Conservation (phyloP, 2,329 filamentous ascomycete genomes). For the Aspergillus calidoustus region DNA sequence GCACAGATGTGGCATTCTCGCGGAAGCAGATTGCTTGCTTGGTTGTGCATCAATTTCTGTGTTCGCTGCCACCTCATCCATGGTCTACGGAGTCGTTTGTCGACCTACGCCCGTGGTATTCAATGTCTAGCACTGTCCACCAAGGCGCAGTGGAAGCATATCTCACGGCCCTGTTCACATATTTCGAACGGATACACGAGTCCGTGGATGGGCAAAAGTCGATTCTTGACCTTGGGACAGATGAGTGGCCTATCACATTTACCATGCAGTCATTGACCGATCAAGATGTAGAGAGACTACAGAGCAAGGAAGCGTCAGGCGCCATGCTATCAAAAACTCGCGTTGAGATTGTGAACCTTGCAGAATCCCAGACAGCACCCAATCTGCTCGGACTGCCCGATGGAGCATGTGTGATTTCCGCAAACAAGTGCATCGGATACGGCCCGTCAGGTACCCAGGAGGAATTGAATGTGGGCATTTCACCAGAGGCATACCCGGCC, state of each 20-base stretch:
- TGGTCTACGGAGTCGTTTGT: conserved; percentile 7
- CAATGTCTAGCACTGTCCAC: conserved; percentile 1
- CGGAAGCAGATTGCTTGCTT: conserved; percentile 2
- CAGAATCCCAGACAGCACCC: conserved; percentile 1
- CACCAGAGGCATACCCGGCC: background rate
- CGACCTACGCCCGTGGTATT: conserved; percentile 5
- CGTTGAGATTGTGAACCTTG: background rate
- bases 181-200: conserved; percentile 1
- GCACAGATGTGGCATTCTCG: background rate
- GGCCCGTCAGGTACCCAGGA: conserved; percentile 8
- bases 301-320: background rate
- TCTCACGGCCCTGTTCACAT: conserved; percentile 4
- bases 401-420: conserved; percentile 3
- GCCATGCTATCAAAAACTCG: background rate
- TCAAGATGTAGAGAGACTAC: background rate
- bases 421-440: conserved; percentile 9
- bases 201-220: background rate
- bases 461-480: background rate
- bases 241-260: conserved; percentile 4
- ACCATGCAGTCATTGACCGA: background rate
- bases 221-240: background rate
- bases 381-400: background rate
- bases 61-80: conserved; percentile 1
- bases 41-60: conserved; percentile 7
- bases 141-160: background rate